A percentile compares a stretch with the other conserved stretches of the same genome.
Evolutionary conservation across 176 grass and related monocot genomes (phyloP).

Genomic region (Rhynchospora breviuscula): DNA sequence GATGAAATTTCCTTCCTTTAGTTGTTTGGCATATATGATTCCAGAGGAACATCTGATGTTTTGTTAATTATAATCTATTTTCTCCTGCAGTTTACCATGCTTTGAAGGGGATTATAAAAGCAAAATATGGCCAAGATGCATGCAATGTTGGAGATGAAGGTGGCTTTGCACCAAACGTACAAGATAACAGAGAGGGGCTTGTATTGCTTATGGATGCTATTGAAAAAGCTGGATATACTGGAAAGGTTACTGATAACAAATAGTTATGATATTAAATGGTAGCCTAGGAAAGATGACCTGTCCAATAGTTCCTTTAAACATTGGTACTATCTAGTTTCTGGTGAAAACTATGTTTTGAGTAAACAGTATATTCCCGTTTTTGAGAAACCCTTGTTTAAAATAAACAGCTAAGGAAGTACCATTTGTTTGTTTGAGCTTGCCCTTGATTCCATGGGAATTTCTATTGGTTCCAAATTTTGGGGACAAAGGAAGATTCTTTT

Average conservation of each 20-base stretch:
- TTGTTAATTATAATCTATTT: not conserved
- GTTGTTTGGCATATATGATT: slow-evolving; percentile 6
- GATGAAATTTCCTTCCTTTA: not conserved
- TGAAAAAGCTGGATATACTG: slow-evolving; percentile 88
- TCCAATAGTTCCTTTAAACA: not conserved
- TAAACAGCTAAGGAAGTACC: not conserved
- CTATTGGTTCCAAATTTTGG: not conserved
- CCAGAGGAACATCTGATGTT: not conserved
- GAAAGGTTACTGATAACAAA: slow-evolving; percentile 43
- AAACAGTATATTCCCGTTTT: too few species aligned
- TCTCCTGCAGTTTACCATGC: slow-evolving; percentile 63
- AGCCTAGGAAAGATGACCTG: slow-evolving; percentile 8
- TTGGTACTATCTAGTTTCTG: not conserved
- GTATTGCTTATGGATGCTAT: slow-evolving; percentile 96
- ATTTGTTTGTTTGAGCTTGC: not conserved
- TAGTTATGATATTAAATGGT: slow-evolving; percentile 7
- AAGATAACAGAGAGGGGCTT: slow-evolving; percentile 95
- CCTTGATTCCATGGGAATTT: not conserved
- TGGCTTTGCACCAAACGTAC: slow-evolving; percentile 99
- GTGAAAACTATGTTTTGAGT: not conserved
- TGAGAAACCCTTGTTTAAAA: not conserved
- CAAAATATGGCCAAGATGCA: slow-evolving; percentile 96
- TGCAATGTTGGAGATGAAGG: slow-evolving; percentile 98
- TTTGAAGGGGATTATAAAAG: slow-evolving; percentile 96
- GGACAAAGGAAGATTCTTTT: not conserved